A percentile compares a stretch with the other conserved stretches of the same genome.
phyloP scores from a whole-genome alignment of 148 eudicot genomes.

The Rhododendron griersonianum region DNA sequence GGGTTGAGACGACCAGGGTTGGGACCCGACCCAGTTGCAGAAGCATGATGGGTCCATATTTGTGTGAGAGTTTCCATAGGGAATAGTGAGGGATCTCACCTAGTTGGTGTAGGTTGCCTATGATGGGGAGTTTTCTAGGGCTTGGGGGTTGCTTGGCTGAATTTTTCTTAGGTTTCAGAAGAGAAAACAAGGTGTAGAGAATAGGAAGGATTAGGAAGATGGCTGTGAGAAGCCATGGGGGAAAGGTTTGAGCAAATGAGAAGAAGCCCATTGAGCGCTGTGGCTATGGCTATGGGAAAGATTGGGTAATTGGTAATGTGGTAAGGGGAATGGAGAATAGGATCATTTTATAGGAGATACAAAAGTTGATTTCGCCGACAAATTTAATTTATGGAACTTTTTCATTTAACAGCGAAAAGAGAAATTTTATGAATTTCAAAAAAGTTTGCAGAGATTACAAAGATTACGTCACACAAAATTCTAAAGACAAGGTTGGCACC shows the following conservation, averaged over 20 bases:
- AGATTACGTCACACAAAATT: too few species aligned
- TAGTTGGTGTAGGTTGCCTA: slow-evolving; percentile 3
- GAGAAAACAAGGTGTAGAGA: not conserved
- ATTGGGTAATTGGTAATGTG: not conserved
- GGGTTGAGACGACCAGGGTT: not conserved
- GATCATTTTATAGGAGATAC: not conserved
- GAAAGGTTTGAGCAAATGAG: not conserved
- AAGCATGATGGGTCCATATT: slow-evolving; percentile 7
- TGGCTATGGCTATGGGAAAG: not conserved
- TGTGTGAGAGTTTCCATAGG: slow-evolving; percentile 2
- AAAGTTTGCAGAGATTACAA: too few species aligned
- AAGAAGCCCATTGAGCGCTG: not conserved
- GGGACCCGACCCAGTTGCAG: not conserved
- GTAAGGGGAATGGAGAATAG: not conserved
- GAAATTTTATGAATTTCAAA: too few species aligned
- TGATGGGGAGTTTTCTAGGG: slow-evolving; percentile 5
- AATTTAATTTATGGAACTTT: not conserved
- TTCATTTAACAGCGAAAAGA: too few species aligned
- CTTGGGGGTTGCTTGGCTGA: not conserved
- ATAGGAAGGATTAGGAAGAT: not conserved
- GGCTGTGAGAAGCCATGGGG: not conserved
- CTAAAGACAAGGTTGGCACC: too few species aligned
- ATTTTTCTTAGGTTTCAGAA: not conserved
- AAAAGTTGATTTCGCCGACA: not conserved
- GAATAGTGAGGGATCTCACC: slow-evolving; percentile 5